Evolutionary conservation across 805 yeast species (phyloP).

Genomic region (Ogataea ramenticola): DNA sequence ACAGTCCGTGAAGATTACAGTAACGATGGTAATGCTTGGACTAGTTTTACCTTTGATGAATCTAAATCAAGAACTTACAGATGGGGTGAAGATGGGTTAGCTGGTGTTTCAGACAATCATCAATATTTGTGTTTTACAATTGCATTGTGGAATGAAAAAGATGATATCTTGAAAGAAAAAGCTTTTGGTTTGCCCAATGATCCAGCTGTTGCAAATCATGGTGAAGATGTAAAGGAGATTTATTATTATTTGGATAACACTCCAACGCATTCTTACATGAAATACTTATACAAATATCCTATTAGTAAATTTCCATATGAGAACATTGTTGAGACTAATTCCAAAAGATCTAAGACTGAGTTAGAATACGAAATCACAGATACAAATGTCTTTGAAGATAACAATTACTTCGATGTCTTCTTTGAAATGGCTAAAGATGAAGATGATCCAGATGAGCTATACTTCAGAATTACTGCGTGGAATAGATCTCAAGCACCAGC

Average conservation of each 20-base stretch:
- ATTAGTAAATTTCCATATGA: conserved; percentile 78
- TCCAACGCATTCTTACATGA: conserved; percentile 90
- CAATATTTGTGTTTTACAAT: conserved; percentile 70
- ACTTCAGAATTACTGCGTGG: conserved; percentile 81
- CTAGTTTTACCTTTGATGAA: conserved; percentile 78
- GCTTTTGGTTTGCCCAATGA: conserved; percentile 79
- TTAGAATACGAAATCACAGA: conserved; percentile 79
- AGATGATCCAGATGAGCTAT: conserved; percentile 70
- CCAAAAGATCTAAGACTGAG: conserved; percentile 56
- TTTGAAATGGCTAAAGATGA: conserved; percentile 87
- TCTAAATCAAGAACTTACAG: conserved; percentile 75
- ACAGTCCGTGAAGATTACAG: conserved; percentile 87
- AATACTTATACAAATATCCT: conserved; percentile 89
- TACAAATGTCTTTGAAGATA: conserved; percentile 64
- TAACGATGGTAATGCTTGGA: conserved; percentile 84
- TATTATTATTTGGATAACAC: conserved; percentile 86
- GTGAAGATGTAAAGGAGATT: conserved; percentile 87
- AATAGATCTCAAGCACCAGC: conserved; percentile 79
- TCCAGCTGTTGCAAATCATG: conserved; percentile 83
- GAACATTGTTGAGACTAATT: conserved; percentile 61
- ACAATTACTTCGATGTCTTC: conserved; percentile 78
- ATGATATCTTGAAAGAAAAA: conserved; percentile 76
- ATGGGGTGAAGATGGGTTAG: conserved; percentile 96
- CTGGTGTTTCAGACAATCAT: conserved; percentile 81
- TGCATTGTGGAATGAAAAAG: conserved; percentile 90